A percentile compares a stretch with the other conserved stretches of the same genome.
phyloP scores from a whole-genome alignment of 83 land plant genomes.

The Picea abies region DNA sequence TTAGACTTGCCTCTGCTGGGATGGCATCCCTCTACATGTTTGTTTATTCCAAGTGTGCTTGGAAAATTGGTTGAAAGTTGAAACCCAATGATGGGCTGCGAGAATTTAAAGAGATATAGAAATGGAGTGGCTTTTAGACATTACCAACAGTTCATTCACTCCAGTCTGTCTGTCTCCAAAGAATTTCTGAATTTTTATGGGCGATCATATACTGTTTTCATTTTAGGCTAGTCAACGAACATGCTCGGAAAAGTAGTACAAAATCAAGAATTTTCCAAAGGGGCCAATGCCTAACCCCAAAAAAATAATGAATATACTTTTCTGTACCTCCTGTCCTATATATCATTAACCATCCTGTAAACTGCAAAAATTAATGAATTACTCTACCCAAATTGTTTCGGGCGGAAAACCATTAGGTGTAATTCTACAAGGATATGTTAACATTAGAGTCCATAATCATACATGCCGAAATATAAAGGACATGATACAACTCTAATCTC shows the following conservation, averaged over 20 bases:
- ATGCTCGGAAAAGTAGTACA: slow-evolving; percentile 9
- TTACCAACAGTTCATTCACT: slow-evolving; percentile 10
- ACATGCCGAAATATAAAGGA: slow-evolving; percentile 15
- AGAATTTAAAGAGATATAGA: background rate
- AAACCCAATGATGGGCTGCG: background rate
- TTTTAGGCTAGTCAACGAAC: slow-evolving; percentile 5
- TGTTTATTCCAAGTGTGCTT: slow-evolving; percentile 11
- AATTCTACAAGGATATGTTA: slow-evolving; percentile 16
- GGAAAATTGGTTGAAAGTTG: slow-evolving; percentile 10
- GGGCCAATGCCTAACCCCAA: slow-evolving; percentile 7
- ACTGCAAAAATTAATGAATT: slow-evolving; percentile 12
- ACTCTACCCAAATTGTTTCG: slow-evolving; percentile 13
- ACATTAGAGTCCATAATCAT: slow-evolving; percentile 13
- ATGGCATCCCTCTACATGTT: background rate
- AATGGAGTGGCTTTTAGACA: slow-evolving; percentile 13
- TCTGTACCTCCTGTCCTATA: slow-evolving; percentile 2
- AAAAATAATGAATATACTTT: slow-evolving; percentile 6
- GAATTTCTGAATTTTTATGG: slow-evolving; percentile 9
- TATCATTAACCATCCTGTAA: slow-evolving; percentile 10
- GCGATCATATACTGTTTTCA: background rate
- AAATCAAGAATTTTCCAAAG: background rate
- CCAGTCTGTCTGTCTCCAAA: slow-evolving; percentile 5
- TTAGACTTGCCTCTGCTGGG: slow-evolving; percentile 1
- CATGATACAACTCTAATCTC: background rate
- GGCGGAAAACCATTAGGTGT: slow-evolving; percentile 15